Conservation (phyloP, 768 basidiomycete species). For the Panellus pusillus region DNA sequence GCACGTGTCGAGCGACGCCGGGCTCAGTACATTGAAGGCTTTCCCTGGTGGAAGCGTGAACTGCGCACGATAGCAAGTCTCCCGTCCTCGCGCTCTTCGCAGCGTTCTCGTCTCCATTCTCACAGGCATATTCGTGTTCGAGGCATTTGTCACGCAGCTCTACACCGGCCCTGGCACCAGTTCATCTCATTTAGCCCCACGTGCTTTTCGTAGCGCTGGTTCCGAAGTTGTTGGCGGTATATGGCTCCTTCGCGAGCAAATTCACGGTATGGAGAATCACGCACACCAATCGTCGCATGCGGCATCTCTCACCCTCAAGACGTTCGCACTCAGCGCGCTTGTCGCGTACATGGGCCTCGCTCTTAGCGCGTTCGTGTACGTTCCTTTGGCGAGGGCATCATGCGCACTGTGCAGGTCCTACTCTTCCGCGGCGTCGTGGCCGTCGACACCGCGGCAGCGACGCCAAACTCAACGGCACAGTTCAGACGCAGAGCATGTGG, state of each 20-base stretch:
- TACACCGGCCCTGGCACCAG: conserved; percentile 83
- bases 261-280: conserved; percentile 93
- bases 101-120: conserved; percentile 64
- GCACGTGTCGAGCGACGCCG: conserved; percentile 75
- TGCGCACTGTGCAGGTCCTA: conserved; percentile 54
- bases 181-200: conserved; percentile 83
- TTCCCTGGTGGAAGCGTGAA: conserved; percentile 76
- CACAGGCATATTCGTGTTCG: conserved; percentile 81
- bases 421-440: conserved; percentile 35
- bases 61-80: conserved; percentile 64
- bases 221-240: conserved; percentile 74
- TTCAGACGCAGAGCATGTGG: conserved; percentile 40
- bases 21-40: conserved; percentile 53
- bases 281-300: conserved; percentile 74
- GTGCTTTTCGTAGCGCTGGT: conserved; percentile 79
- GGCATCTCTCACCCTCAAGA: conserved; percentile 83
- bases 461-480: conserved; percentile 32
- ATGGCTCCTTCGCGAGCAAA: conserved; percentile 62
- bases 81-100: conserved; percentile 78
- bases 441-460: conserved; percentile 17
- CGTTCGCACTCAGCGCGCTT: conserved; percentile 84
- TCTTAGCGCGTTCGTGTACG: conserved; percentile 93
- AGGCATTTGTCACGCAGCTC: conserved; percentile 85
- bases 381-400: conserved; percentile 86
- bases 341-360: conserved; percentile 91